A percentile compares a stretch with the other conserved stretches of the same genome.
Evolutionary conservation across 106 monocot genomes (phyloP).

Genomic region (Dactylorhiza incarnata): DNA sequence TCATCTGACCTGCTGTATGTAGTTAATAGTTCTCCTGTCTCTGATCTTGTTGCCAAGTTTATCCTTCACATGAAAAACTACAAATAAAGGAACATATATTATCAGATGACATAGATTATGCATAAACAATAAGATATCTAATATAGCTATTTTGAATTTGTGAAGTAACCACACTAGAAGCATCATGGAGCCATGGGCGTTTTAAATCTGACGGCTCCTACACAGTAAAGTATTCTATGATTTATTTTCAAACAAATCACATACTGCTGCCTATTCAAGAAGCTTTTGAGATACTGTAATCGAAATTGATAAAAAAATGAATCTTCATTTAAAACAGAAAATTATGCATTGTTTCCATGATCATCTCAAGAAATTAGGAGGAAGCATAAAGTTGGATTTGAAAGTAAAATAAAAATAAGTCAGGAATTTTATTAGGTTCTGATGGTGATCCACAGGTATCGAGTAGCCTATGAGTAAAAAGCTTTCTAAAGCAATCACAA

Average conservation of each 20-base stretch:
- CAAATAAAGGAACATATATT: too few species aligned
- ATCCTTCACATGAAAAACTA: too few species aligned
- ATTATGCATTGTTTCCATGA: background rate
- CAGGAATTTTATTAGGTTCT: background rate
- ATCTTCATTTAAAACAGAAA: background rate
- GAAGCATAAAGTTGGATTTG: background rate
- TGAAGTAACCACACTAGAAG: too few species aligned
- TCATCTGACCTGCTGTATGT: slow-evolving; percentile 44
- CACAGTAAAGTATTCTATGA: too few species aligned
- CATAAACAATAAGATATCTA: too few species aligned
- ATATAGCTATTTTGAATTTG: too few species aligned
- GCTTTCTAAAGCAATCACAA: background rate
- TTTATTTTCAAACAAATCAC: background rate
- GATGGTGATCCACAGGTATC: background rate
- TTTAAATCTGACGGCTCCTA: too few species aligned
- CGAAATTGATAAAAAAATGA: background rate
- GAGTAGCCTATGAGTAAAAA: background rate
- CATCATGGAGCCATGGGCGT: too few species aligned
- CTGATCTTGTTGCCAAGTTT: too few species aligned
- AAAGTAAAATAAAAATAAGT: background rate
- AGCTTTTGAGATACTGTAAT: background rate
- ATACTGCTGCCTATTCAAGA: background rate
- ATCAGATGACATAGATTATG: too few species aligned
- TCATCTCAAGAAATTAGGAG: background rate
- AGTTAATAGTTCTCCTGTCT: too few species aligned